A percentile compares a stretch with the other conserved stretches of the same genome.
Evolutionary conservation across 2,329 filamentous ascomycete genomes (phyloP).

Genomic region (Apiospora pterosperma): DNA sequence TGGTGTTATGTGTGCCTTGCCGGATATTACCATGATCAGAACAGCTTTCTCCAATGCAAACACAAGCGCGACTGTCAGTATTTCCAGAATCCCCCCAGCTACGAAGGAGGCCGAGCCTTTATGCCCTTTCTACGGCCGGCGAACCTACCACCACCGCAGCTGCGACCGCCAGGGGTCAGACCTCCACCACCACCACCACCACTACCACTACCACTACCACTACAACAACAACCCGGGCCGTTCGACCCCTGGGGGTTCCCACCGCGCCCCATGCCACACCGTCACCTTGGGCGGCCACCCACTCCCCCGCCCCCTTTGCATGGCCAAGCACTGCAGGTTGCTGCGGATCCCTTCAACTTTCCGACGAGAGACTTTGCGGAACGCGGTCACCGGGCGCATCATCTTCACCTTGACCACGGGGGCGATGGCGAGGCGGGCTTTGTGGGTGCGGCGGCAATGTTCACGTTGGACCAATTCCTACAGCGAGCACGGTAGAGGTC

Average conservation of each 20-base stretch:
- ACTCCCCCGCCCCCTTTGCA: not conserved
- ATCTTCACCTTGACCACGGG: not conserved
- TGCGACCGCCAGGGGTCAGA: not conserved
- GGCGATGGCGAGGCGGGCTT: constrained; percentile 2
- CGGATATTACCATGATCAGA: constrained; percentile 21
- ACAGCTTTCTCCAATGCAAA: constrained; percentile 26
- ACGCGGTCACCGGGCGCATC: not conserved
- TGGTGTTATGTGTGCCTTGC: constrained; percentile 37
- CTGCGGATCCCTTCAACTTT: not conserved
- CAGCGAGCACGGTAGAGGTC: constrained; percentile 2
- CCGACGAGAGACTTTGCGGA: not conserved
- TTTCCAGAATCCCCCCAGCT: constrained; percentile 18
- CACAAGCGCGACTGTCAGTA: constrained; percentile 27
- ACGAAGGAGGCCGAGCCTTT: constrained; percentile 21
- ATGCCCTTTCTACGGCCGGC: constrained; percentile 12
- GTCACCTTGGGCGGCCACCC: not conserved
- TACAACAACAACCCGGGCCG: not conserved
- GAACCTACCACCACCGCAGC: not conserved
- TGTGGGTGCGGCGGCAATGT: constrained; percentile 6
- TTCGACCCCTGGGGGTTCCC: not conserved
- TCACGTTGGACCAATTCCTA: constrained; percentile 6
- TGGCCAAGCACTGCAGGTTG: not conserved
- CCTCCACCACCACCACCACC: too few species aligned
- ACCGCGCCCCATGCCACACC: not conserved
- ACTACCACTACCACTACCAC: too few species aligned